Percentiles rank a stretch among this genome's conserved stretches.
Conservation (phyloP, 208 protist species). For the Sergeia podlipaevii region DNA sequence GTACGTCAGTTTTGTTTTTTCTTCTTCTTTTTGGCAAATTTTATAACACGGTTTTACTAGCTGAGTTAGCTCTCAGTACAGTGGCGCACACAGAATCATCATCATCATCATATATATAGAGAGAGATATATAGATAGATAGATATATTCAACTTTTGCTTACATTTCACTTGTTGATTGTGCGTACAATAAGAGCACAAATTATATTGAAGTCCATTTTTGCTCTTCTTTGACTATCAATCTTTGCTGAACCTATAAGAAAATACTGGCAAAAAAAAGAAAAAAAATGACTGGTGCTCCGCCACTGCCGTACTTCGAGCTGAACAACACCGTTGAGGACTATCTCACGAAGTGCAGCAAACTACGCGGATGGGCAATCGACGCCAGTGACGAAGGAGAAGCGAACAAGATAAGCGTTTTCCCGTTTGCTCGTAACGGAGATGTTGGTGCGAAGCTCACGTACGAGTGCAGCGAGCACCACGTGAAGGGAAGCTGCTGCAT, state of each 20-base stretch:
- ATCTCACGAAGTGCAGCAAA: slow-evolving; percentile 29
- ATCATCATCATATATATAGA: too few species aligned
- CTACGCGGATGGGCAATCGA: slow-evolving; percentile 41
- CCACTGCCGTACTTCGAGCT: slow-evolving; percentile 35
- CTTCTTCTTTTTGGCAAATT: too few species aligned
- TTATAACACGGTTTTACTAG: too few species aligned
- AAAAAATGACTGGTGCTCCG: slow-evolving; percentile 6
- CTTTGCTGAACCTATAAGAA: too few species aligned
- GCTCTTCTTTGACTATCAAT: too few species aligned
- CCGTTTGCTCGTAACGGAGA: slow-evolving; percentile 37
- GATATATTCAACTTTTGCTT: slow-evolving; percentile 5
- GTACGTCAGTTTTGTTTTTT: too few species aligned
- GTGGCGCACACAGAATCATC: too few species aligned
- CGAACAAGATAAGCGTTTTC: slow-evolving; percentile 21
- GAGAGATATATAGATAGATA: too few species aligned
- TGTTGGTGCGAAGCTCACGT: slow-evolving; percentile 35
- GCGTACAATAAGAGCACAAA: too few species aligned
- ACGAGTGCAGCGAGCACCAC: slow-evolving; percentile 12
- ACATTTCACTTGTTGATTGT: slow-evolving; percentile 10
- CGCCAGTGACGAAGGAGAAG: slow-evolving; percentile 17
- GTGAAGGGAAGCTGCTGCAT: slow-evolving; percentile 14
- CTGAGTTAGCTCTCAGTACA: too few species aligned
- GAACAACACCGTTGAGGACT: slow-evolving; percentile 37
- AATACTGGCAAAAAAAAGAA: slow-evolving; percentile 8
- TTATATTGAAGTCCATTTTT: too few species aligned